Evolutionary conservation across 2,329 filamentous ascomycete species (phyloP), one percentile per base, ranked within the genome.

Genomic region (Ambrosiella beaveri): DNA sequence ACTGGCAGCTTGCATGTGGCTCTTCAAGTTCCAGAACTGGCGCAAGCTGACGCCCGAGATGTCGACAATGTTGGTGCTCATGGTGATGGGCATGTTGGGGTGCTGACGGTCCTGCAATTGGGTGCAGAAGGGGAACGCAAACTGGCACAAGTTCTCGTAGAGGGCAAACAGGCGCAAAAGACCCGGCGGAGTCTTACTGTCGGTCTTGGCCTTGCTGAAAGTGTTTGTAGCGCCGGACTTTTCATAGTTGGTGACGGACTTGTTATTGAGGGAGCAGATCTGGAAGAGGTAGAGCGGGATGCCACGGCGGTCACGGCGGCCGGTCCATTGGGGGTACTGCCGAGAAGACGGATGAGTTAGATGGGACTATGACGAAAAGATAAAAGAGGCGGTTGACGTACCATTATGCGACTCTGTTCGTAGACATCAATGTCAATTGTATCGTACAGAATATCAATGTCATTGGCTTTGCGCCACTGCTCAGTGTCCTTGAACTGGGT

Each of bases 11-110:
- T 96, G 90, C 89, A 97, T 95, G 70, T 96, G 91, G 27, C 73
- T 74, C 74, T 94, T 93, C 62, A 97, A 71, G 71, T 94, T 94
- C 91, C 91, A 96, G 69, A 96, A 96, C 73, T 94, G 89, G 73
- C 87, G 88, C 69, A 97, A 70, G 5, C 88, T 88, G 35, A 96
- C 90, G 12, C 84, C 83, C 13, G 82, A 85, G 62, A 97, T 88
- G 68, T 97, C 91, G 59, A 96, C 89, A 64, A 97, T 95, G 71
- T 96, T 96, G 65, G 87, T 95, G 66, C 85, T 90, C 65, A 93
- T 84, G 44, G 89, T 91, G 64, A 96, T 88, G 6, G 91, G 91
- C n/a, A 87, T 89, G 62, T 84, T 80, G 3, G 84, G 77, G 67
- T 86, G 74, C 7, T 83, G 80, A 65, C 90, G 80, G 65, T 88